A percentile compares a stretch with the other conserved stretches of the same genome.
Evolutionary conservation across 352 stramenopile genomes (phyloP).

Genomic region (Elongisporangium senticosum): DNA sequence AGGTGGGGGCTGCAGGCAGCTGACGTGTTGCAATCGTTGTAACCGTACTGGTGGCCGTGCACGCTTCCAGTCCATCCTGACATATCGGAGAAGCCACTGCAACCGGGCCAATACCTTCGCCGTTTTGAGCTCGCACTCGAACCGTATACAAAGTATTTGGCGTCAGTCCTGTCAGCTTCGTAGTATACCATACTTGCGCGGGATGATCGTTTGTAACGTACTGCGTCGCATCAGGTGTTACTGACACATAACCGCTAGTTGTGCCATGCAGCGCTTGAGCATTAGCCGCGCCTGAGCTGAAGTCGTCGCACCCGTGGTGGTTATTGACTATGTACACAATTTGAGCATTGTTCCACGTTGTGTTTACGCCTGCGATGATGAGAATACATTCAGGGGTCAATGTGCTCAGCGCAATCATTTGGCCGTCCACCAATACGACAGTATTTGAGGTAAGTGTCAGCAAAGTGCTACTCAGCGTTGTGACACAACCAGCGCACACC

Average conservation of each 20-base stretch:
- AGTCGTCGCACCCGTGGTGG: slow-evolving; percentile 64
- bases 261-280: slow-evolving; percentile 40
- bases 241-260: slow-evolving; percentile 32
- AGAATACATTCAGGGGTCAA: slow-evolving; percentile 46
- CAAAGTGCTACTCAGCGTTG: slow-evolving; percentile 20
- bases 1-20: slow-evolving; percentile 35
- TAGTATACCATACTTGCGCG: slow-evolving; percentile 14
- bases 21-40: slow-evolving; percentile 49
- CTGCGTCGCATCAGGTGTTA: slow-evolving; percentile 14
- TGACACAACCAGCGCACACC: slow-evolving; percentile 50
- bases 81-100: slow-evolving; percentile 82
- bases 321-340: slow-evolving; percentile 36
- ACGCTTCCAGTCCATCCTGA: slow-evolving; percentile 79
- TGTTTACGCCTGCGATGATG: slow-evolving; percentile 25
- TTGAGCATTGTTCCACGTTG: slow-evolving; percentile 25
- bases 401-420: slow-evolving; percentile 42
- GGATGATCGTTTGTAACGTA: slow-evolving; percentile 1
- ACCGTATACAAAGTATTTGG: slow-evolving; percentile 71
- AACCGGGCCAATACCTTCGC: slow-evolving; percentile 61
- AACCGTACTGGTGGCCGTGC: slow-evolving; percentile 18
- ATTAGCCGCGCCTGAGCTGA: slow-evolving; percentile 21
- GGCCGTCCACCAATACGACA: slow-evolving; percentile 20
- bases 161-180: slow-evolving; percentile 23
- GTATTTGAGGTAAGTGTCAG: slow-evolving; percentile 30
- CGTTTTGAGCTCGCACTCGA: slow-evolving; percentile 80